Evolutionary conservation across 805 yeast species (phyloP).

Genomic region (Sungouiella thailandica): DNA sequence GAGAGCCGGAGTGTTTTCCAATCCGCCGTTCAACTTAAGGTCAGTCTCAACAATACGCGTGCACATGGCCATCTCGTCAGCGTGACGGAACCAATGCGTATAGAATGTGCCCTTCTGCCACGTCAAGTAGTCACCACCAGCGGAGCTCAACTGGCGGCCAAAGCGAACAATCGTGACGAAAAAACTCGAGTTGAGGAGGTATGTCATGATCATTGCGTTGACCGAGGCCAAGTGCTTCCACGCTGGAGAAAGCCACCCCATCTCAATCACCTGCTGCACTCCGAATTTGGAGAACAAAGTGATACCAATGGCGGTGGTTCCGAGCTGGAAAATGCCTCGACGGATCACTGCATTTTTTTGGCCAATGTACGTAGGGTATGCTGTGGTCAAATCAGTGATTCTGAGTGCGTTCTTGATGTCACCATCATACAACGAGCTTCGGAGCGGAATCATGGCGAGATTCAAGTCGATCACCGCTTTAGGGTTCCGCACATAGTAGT

Average conservation of each 20-base stretch:
- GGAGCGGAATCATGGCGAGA: constrained; percentile 57
- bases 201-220: constrained; percentile 42
- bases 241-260: constrained; percentile 32
- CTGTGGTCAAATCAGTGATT: constrained; percentile 58
- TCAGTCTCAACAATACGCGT: constrained; percentile 64
- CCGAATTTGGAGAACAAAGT: constrained; percentile 40
- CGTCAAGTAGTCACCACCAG: constrained; percentile 50
- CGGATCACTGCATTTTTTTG: constrained; percentile 26
- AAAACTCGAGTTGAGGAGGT: constrained; percentile 36
- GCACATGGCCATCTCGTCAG: constrained; percentile 66
- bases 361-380: constrained; percentile 45
- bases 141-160: constrained; percentile 37
- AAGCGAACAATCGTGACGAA: constrained; percentile 37
- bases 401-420: constrained; percentile 53
- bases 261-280: constrained; percentile 31
- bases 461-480: constrained; percentile 26
- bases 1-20: constrained; percentile 26
- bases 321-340: constrained; percentile 26
- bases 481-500: constrained; percentile 24
- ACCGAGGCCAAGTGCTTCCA: constrained; percentile 40
- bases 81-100: constrained; percentile 57
- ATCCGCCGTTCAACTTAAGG: constrained; percentile 42
- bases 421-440: constrained; percentile 54
- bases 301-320: constrained; percentile 27
- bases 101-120: constrained; percentile 67